Percentiles rank a stretch among this genome's conserved stretches.
Conservation (phyloP, 1,284 basidiomycete species). For the Irpex sp. region DNA sequence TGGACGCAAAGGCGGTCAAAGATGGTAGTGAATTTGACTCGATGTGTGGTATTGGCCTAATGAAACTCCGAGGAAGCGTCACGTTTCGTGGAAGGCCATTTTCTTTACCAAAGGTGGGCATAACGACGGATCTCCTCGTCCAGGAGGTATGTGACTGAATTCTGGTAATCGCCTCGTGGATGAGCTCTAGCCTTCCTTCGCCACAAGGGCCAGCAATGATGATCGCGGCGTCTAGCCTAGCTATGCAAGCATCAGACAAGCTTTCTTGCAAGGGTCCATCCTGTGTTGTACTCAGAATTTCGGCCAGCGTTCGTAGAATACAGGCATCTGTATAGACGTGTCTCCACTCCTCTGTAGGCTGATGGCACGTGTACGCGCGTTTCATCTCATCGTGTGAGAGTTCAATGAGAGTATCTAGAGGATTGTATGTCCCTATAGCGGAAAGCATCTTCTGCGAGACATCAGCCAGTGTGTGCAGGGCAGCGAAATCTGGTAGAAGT, state of each 20-base stretch:
- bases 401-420: constrained; percentile 21
- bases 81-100: not conserved
- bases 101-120: not conserved
- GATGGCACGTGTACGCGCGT: not conserved
- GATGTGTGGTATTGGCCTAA: constrained; percentile 32
- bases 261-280: constrained; percentile 25
- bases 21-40: constrained; percentile 43
- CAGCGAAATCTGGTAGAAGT: not conserved
- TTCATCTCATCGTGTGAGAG: constrained; percentile 24
- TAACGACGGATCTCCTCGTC: not conserved
- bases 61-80: constrained; percentile 13
- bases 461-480: not conserved
- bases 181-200: constrained; percentile 51
- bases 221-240: constrained; percentile 73
- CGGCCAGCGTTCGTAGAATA: constrained; percentile 47
- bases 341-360: constrained; percentile 39
- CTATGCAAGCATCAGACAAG: constrained; percentile 37
- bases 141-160: constrained; percentile 31
- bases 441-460: not conserved
- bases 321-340: constrained; percentile 64
- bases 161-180: constrained; percentile 54
- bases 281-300: constrained; percentile 25
- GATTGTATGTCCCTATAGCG: not conserved
- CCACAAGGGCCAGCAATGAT: constrained; percentile 83
- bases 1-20: constrained; percentile 41